Evolutionary conservation across 768 basidiomycete species (phyloP).

Genomic region (Mycena venus): DNA sequence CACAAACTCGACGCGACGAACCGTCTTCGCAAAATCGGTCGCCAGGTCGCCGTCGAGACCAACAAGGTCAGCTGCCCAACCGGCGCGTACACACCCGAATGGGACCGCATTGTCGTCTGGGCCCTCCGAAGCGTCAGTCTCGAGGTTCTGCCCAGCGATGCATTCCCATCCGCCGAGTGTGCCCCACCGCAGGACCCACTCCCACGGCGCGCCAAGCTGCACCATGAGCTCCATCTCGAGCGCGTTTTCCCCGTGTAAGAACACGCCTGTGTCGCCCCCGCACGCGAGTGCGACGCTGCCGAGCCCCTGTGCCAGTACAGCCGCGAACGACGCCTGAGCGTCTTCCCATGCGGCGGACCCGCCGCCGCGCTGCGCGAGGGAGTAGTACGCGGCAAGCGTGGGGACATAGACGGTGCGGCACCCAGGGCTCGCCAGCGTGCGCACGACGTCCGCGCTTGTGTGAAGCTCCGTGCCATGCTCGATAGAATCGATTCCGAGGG

Average conservation of each 20-base stretch:
- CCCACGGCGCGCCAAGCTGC: slow-evolving; percentile 65
- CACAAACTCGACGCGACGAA: slow-evolving; percentile 64
- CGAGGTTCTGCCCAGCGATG: slow-evolving; percentile 60
- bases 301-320: slow-evolving; percentile 57
- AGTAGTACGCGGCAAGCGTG: slow-evolving; percentile 67
- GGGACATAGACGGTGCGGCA: slow-evolving; percentile 65
- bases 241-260: slow-evolving; percentile 72
- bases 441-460: slow-evolving; percentile 38
- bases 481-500: slow-evolving; percentile 63
- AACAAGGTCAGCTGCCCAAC: slow-evolving; percentile 69
- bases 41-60: slow-evolving; percentile 55
- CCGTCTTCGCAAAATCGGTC: slow-evolving; percentile 59
- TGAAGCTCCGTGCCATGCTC: slow-evolving; percentile 65
- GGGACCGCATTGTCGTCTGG: slow-evolving; percentile 63
- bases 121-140: slow-evolving; percentile 41
- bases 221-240: slow-evolving; percentile 75
- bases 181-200: slow-evolving; percentile 67
- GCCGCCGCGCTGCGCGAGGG: slow-evolving; percentile 35
- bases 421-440: slow-evolving; percentile 39
- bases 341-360: slow-evolving; percentile 51
- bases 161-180: slow-evolving; percentile 73
- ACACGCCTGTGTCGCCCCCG: slow-evolving; percentile 77
- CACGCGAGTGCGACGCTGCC: slow-evolving; percentile 62
- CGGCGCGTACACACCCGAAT: slow-evolving; percentile 66
- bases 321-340: slow-evolving; percentile 55